A percentile compares a stretch with the other conserved stretches of the same genome.
Evolutionary conservation across 441 rosid genomes (phyloP).

Genomic region (Geranium incanum): DNA sequence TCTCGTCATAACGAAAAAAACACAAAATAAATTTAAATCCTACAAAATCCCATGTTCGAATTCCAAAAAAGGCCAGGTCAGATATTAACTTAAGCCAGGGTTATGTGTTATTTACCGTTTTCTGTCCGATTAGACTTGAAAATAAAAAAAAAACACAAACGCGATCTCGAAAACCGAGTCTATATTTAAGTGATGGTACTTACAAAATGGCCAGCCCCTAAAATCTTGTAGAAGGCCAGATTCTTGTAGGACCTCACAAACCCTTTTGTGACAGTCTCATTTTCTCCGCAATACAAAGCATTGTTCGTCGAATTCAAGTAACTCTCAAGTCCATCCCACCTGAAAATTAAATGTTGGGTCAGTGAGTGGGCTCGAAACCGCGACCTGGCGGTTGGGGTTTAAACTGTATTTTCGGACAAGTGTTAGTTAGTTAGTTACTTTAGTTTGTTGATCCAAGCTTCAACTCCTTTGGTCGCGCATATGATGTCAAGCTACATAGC

Average conservation of each 20-base stretch:
- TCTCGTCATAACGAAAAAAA: no score
- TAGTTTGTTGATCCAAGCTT: constrained; percentile 21
- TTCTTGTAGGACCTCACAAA: constrained; percentile 13
- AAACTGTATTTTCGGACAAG: background rate
- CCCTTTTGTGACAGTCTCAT: constrained; percentile 13
- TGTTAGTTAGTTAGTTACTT: constrained; percentile 9
- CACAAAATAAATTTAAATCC: no score
- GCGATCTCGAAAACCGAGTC: background rate
- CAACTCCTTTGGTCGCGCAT: constrained; percentile 18
- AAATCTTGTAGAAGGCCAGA: constrained; percentile 19
- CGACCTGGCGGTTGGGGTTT: no score
- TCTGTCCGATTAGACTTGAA: background rate
- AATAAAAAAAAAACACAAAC: background rate
- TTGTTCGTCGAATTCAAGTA: constrained; percentile 3
- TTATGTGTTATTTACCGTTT: no score
- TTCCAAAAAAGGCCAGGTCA: no score
- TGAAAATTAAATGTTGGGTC: background rate
- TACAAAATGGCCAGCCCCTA: constrained; percentile 41
- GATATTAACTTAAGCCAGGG: no score
- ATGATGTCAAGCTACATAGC: constrained; percentile 15
- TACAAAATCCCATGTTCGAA: no score
- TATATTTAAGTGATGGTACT: constrained; percentile 10
- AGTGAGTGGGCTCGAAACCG: background rate
- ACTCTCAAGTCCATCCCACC: constrained; percentile 15
- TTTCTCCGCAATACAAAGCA: constrained; percentile 11